Evolutionary conservation across 257 asterid species (phyloP), one percentile per base, ranked within the genome.

Genomic region (Nicotiana noctiflora): DNA sequence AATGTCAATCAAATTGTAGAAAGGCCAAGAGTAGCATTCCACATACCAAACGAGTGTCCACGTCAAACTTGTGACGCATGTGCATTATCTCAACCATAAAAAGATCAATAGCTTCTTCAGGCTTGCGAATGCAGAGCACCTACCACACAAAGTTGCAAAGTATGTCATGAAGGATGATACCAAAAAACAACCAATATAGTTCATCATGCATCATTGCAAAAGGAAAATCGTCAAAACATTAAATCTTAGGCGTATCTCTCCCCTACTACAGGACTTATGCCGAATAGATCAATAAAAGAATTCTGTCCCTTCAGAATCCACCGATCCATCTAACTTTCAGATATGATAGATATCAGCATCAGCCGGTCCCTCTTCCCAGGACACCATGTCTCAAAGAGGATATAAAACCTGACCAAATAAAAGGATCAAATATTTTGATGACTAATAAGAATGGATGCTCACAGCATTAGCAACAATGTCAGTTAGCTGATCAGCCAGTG

Each of bases 401-500:
- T 37, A 40, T 19, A 11, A 12, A 6, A 19, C 44, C 76, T 68
- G 21, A 29, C 56, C 56, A 68, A 40, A 44, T 12, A 70, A 7
- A 37, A 44, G 12, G 29, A 70, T 13, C 15, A 70, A 51, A 6
- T 68, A 21, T 25, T 62, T 62, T 62, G 68, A 27, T 25, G 68
- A 13, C 68, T 62, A 25, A 27, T 19, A 59, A 44, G 77, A 21
- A n/a, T 44, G 63, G 79, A 27, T 81, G 91, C 98, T 94, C 86
- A 95, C 27, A 25, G 1, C 27, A 25, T 25, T 25, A 25, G 27
- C 27, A 25, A 25, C 27, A 25, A 25, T 25, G 27, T 25, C 27
- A 25, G 27, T 25, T 25, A 25, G 1, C 27, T 25, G 27, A 25
- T 25, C 27, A 25, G 27, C 27, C 27, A 25, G 27, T 25, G 27